A percentile compares a stretch with the other conserved stretches of the same genome.
phyloP scores from a whole-genome alignment of 2,329 filamentous ascomycete species.

The Sporothrix phasma region DNA sequence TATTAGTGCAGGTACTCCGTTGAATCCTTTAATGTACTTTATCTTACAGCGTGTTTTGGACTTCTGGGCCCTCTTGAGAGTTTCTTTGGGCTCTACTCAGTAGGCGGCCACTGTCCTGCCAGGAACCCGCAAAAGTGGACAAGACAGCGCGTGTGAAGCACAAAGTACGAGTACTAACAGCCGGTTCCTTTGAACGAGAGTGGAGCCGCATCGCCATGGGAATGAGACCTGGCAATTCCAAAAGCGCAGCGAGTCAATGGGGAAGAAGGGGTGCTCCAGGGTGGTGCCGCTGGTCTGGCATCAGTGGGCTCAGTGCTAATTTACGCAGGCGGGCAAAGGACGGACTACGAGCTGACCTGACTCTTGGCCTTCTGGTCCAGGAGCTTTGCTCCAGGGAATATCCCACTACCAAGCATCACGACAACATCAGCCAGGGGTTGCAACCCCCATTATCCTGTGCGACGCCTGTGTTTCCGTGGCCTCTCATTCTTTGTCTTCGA shows the following conservation, averaged over 20 bases:
- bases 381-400: neutral
- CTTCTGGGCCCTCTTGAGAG: too few relatives aligned
- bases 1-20: too few relatives aligned
- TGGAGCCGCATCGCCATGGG: conserved; percentile 12
- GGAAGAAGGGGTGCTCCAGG: neutral
- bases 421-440: neutral
- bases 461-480: neutral
- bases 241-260: neutral
- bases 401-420: neutral
- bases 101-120: neutral
- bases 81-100: neutral
- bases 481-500: too few relatives aligned
- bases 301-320: conserved; percentile 11
- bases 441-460: neutral
- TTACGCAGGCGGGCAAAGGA: conserved; percentile 10
- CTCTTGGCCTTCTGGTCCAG: neutral
- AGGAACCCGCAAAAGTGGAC: conserved; percentile 1
- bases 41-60: too few relatives aligned
- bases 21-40: too few relatives aligned
- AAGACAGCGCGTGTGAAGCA: neutral
- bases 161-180: too few relatives aligned
- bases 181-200: conserved; percentile 15
- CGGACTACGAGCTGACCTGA: neutral
- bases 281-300: conserved; percentile 4
- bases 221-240: conserved; percentile 15